Conservation (phyloP, 2,329 filamentous ascomycete species). For the Colletotrichum filicis region DNA sequence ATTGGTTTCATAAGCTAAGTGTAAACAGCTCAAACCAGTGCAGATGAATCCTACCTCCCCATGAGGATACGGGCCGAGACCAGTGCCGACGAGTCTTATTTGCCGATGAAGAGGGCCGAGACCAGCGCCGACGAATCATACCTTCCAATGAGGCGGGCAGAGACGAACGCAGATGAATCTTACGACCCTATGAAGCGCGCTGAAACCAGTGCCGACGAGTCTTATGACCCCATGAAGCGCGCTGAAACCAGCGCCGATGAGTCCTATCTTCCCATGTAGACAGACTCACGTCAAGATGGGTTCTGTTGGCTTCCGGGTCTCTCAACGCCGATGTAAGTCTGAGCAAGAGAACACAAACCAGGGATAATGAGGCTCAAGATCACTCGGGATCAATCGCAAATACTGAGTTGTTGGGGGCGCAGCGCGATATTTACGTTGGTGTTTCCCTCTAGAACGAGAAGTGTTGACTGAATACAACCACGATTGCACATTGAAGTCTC, state of each 20-base stretch:
- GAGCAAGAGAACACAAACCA: not conserved
- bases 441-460: too few species aligned
- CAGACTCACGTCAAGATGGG: not conserved
- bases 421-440: not conserved
- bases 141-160: conserved; percentile 7
- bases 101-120: conserved; percentile 17
- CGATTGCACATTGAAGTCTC: not conserved
- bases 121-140: conserved; percentile 24
- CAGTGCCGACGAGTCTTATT: conserved; percentile 26
- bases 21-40: not conserved
- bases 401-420: not conserved
- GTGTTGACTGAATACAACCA: not conserved
- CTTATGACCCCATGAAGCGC: conserved; percentile 6
- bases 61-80: conserved; percentile 18
- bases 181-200: conserved; percentile 5
- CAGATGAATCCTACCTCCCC: conserved; percentile 29
- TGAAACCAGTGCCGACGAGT: conserved; percentile 15
- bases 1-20: not conserved
- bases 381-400: not conserved
- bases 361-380: not conserved
- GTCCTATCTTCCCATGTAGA: conserved; percentile 20
- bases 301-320: not conserved
- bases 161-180: conserved; percentile 17
- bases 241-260: conserved; percentile 14
- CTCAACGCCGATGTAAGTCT: not conserved